phyloP scores from a whole-genome alignment of 768 basidiomycete genomes.

The Collybia mongolica region DNA sequence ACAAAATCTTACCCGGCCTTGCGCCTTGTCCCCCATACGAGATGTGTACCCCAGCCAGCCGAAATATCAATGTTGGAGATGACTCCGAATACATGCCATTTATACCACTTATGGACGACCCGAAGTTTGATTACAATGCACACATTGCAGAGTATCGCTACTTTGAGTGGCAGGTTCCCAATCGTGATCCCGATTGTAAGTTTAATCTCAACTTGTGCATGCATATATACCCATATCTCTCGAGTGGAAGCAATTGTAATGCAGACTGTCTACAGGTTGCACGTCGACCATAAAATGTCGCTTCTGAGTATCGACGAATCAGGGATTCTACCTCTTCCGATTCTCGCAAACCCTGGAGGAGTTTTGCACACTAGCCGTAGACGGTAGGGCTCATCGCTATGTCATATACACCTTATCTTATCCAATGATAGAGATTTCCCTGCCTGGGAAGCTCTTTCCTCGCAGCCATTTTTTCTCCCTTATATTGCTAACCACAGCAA shows the following conservation, averaged over 20 bases:
- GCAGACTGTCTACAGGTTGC: conserved; percentile 46
- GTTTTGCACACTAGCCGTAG: conserved; percentile 19
- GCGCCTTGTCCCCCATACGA: conserved; percentile 46
- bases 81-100: conserved; percentile 58
- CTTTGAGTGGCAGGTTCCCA: conserved; percentile 48
- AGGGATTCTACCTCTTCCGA: conserved; percentile 38
- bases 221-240: not conserved
- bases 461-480: conserved; percentile 6
- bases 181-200: conserved; percentile 36
- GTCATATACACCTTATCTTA: not conserved
- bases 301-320: conserved; percentile 48
- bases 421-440: conserved; percentile 28
- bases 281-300: conserved; percentile 32
- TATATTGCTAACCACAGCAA: conserved; percentile 4
- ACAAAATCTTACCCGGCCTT: conserved; percentile 11
- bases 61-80: conserved; percentile 53
- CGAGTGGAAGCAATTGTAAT: conserved; percentile 50
- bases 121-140: conserved; percentile 38
- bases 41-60: conserved; percentile 47
- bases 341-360: conserved; percentile 21
- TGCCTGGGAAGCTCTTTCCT: conserved; percentile 21
- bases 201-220: not conserved
- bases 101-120: conserved; percentile 63
- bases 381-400: conserved; percentile 11
- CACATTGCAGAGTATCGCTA: conserved; percentile 41